A percentile compares a stretch with the other conserved stretches of the same genome.
Conservation (phyloP, 129 eudicot species). For the Apium graveolens region DNA sequence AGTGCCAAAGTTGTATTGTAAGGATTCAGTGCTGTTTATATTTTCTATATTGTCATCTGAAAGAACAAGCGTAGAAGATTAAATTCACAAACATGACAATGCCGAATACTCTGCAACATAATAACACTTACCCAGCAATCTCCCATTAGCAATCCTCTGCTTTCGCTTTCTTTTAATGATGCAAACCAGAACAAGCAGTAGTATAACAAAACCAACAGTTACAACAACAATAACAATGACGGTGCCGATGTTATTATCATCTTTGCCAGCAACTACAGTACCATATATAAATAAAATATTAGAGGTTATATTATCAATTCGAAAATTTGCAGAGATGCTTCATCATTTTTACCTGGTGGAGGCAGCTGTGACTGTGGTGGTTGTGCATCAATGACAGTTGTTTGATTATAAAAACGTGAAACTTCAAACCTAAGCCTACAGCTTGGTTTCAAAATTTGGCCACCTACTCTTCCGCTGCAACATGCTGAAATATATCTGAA, state of each 20-base stretch:
- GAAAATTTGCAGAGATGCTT: too few species aligned
- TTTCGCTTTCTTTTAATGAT: not conserved
- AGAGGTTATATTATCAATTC: not conserved
- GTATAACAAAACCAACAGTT: not conserved
- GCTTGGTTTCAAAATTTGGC: conserved; percentile 7
- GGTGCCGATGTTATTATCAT: not conserved
- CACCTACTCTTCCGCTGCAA: conserved; percentile 14
- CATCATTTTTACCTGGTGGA: not conserved
- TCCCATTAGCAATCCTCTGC: not conserved
- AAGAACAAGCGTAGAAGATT: not conserved
- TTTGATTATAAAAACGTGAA: conserved; percentile 10
- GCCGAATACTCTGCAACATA: not conserved
- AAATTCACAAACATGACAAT: not conserved
- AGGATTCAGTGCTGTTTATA: not conserved
- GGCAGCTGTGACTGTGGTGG: not conserved
- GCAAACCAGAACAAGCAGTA: not conserved
- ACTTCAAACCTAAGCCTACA: conserved; percentile 25
- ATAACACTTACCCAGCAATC: not conserved
- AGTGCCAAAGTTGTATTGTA: conserved; percentile 2
- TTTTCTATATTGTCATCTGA: not conserved
- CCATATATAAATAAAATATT: too few species aligned
- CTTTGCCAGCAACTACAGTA: not conserved
- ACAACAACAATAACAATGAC: not conserved
- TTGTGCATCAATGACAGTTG: not conserved
- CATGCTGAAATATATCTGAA: not conserved